Conservation (phyloP, 192 early-diverging fungal species). For the Entomortierella parvispora region DNA sequence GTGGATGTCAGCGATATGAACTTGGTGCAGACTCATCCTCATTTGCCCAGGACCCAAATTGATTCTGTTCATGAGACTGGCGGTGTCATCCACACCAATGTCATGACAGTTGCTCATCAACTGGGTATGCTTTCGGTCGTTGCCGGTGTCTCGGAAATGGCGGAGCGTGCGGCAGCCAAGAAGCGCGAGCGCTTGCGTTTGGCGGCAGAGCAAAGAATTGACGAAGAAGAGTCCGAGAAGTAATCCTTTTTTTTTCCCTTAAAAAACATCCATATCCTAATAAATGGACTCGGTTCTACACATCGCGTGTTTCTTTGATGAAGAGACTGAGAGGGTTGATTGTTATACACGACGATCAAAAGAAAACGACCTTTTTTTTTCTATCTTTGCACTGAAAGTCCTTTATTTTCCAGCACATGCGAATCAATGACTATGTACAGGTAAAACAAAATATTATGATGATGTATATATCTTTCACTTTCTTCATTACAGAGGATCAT, state of each 20-base stretch:
- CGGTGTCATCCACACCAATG: slow-evolving; percentile 30
- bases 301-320: no score
- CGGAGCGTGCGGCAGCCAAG: slow-evolving; percentile 45
- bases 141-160: slow-evolving; percentile 33
- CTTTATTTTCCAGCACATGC: no score
- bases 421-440: no score
- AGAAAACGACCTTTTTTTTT: background rate
- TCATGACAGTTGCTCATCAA: slow-evolving; percentile 24
- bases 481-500: no score
- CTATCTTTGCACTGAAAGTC: no score
- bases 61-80: slow-evolving; percentile 16
- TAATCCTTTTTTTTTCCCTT: no score
- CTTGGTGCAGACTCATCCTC: slow-evolving; percentile 22
- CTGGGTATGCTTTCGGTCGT: slow-evolving; percentile 41
- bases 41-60: slow-evolving; percentile 1
- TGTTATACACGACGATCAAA: no score
- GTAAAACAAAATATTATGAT: no score
- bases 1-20: slow-evolving; percentile 14
- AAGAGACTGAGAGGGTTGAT: no score
- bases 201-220: slow-evolving; percentile 24
- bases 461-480: no score
- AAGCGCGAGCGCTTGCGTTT: slow-evolving; percentile 31
- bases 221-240: background rate
- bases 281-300: no score
- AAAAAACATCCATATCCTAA: no score